A percentile compares a stretch with the other conserved stretches of the same genome.
Conservation (phyloP, 192 early-diverging fungal species). For the Coemansia sp. region DNA sequence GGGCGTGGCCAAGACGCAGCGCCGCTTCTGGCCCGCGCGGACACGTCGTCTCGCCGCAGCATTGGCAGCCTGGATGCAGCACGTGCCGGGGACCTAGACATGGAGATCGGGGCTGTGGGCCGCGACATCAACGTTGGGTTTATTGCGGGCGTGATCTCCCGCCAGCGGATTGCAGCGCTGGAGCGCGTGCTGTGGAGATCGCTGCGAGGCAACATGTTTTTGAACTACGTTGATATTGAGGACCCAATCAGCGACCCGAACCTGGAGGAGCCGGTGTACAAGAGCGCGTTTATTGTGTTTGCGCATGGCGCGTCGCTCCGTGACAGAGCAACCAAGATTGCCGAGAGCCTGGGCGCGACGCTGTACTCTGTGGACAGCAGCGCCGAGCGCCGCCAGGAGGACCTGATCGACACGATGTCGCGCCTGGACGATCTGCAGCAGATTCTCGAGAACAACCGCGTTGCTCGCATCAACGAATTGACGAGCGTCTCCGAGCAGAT, state of each 20-base stretch:
- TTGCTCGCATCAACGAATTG: slow-evolving; percentile 81
- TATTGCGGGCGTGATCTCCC: slow-evolving; percentile 92
- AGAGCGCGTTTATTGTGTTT: slow-evolving; percentile 98
- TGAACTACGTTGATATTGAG: slow-evolving; percentile 94
- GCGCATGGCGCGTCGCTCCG: slow-evolving; percentile 92
- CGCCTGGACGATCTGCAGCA: slow-evolving; percentile 83
- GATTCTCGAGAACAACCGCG: slow-evolving; percentile 84
- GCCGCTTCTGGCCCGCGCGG: slow-evolving; percentile 60
- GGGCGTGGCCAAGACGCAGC: slow-evolving; percentile 33
- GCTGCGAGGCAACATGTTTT: slow-evolving; percentile 93
- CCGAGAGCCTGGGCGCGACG: slow-evolving; percentile 93
- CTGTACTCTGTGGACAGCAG: slow-evolving; percentile 85
- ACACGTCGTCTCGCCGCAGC: slow-evolving; percentile 53
- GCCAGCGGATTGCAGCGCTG: slow-evolving; percentile 79
- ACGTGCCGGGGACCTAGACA: slow-evolving; percentile 21
- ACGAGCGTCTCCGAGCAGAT: slow-evolving; percentile 81
- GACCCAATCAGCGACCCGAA: slow-evolving; percentile 90
- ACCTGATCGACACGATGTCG: slow-evolving; percentile 72
- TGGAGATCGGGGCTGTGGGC: slow-evolving; percentile 34
- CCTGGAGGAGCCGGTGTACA: slow-evolving; percentile 83
- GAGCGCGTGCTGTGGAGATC: slow-evolving; percentile 96
- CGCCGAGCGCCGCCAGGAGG: slow-evolving; percentile 81
- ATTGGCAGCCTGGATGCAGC: slow-evolving; percentile 50
- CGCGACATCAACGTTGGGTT: slow-evolving; percentile 69
- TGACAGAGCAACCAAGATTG: slow-evolving; percentile 87